Evolutionary conservation across 768 basidiomycete species (phyloP).

Genomic region (Hygrophoropsis aurantiaca): DNA sequence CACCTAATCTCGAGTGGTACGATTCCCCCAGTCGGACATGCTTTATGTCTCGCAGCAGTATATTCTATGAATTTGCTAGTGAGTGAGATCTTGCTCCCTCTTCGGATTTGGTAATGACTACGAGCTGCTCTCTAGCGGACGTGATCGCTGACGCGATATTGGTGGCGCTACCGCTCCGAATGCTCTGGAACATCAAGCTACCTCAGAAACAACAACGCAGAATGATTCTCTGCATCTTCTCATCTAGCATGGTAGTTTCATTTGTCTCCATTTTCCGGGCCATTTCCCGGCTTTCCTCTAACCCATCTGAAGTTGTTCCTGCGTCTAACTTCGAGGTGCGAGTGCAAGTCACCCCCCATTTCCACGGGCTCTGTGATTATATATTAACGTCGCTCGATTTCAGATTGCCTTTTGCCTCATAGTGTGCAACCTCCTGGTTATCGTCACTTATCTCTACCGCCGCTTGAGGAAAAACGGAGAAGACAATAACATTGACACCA

Average conservation of each 20-base stretch:
- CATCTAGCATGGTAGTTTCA: neutral
- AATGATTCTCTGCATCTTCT: neutral
- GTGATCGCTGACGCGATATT: neutral
- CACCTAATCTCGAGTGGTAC: conserved; percentile 10
- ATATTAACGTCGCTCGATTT: neutral
- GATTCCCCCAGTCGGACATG: neutral
- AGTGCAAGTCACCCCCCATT: too few relatives aligned
- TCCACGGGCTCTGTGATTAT: neutral
- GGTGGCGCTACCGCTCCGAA: neutral
- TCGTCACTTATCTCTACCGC: conserved; percentile 35
- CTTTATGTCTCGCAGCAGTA: neutral
- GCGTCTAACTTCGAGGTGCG: neutral
- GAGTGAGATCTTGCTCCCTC: neutral
- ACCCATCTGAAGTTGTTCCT: neutral
- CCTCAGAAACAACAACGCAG: neutral
- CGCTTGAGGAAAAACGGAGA: too few relatives aligned
- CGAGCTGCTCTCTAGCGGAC: neutral
- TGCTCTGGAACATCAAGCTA: neutral
- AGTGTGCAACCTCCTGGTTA: conserved; percentile 41
- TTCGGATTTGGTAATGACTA: neutral
- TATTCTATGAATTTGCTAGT: conserved; percentile 9
- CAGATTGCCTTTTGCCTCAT: conserved; percentile 38
- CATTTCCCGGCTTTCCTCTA: neutral
- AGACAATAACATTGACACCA: too few relatives aligned
- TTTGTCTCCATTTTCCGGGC: neutral